A percentile compares a stretch with the other conserved stretches of the same genome.
Evolutionary conservation across 768 basidiomycete genomes (phyloP).

Genomic region (Naganishia randhawae): DNA sequence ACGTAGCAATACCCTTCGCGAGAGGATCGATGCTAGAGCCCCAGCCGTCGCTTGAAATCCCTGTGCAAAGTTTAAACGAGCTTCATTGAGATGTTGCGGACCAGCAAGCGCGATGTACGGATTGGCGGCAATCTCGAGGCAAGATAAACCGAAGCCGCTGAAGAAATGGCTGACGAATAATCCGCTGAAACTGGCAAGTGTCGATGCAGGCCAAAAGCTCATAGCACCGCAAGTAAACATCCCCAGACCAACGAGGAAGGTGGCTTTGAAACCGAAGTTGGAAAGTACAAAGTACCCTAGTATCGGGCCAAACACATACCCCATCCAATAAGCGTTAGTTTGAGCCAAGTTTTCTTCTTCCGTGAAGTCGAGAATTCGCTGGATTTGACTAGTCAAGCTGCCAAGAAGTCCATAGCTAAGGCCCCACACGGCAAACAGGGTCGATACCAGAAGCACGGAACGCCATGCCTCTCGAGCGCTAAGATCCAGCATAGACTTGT

Average conservation of each 20-base stretch:
- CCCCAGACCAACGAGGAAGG: constrained; percentile 45
- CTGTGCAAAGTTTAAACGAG: constrained; percentile 47
- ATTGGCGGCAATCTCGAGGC: constrained; percentile 46
- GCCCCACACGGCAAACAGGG: constrained; percentile 48
- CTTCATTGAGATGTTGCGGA: constrained; percentile 41
- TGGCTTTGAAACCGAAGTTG: constrained; percentile 42
- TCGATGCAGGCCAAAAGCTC: constrained; percentile 45
- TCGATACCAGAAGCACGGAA: constrained; percentile 33
- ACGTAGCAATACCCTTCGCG: constrained; percentile 38
- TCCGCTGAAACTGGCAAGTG: constrained; percentile 37
- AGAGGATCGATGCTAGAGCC: constrained; percentile 39
- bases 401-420: constrained; percentile 49
- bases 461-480: constrained; percentile 3
- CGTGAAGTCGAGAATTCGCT: constrained; percentile 35
- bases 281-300: constrained; percentile 44
- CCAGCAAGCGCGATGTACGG: constrained; percentile 49
- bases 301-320: constrained; percentile 40
- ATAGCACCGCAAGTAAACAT: constrained; percentile 45
- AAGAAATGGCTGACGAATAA: constrained; percentile 48
- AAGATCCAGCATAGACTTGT: background rate
- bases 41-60: constrained; percentile 45
- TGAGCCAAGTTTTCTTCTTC: constrained; percentile 35
- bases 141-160: constrained; percentile 40
- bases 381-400: constrained; percentile 42
- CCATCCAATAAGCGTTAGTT: constrained; percentile 44